Evolutionary conservation across 75 land plant species (phyloP), one percentile per base, ranked within the genome.

Genomic region (Isoetes taiwanensis): DNA sequence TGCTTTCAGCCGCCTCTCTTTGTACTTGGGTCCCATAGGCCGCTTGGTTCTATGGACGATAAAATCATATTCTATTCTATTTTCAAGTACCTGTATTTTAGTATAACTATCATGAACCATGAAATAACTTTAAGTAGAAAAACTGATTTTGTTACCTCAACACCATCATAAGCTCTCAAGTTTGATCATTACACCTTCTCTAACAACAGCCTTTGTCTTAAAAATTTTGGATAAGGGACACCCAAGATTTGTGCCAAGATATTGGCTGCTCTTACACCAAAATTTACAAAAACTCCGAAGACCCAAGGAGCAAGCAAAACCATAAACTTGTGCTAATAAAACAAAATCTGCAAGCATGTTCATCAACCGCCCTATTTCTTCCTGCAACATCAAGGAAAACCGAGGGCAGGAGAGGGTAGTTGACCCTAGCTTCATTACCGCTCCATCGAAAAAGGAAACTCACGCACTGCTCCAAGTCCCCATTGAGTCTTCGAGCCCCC

Each of bases 151-250:
- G n/a, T n/a, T 57, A 90, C 97, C 94, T 91, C 97, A 46, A 83
- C 78, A 58, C 87, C 81, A 62, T 86, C 94, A 65, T 65, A 80
- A 30, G 88, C 76, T 61, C 81, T 83, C 32, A 91, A 69, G 39
- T 79, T 86, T 43, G 83, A 78, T 79, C 84, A n/a, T 75, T 59
- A 91, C 84, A 32, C 60, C 79, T 67, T 91, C 97, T 60, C 87
- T 73, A 48, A 69, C 69, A 41, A 91, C 74, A 62, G 94, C n/a
- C 88, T 59, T 52, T 79, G 43, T 68, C 76, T 32, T 86, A 72
- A 62, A 87, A 74, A 53, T 77, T 74, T 75, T 91, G 93, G 10
- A 80, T 58, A 55, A 91, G 72, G 41, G 81, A 76, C 43, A 91
- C 76, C 94, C 97, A 91, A 52, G 86, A 91, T 59, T 28, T 59